phyloP scores from a whole-genome alignment of 805 yeast species.

The Spathaspora hagerdaliae region DNA sequence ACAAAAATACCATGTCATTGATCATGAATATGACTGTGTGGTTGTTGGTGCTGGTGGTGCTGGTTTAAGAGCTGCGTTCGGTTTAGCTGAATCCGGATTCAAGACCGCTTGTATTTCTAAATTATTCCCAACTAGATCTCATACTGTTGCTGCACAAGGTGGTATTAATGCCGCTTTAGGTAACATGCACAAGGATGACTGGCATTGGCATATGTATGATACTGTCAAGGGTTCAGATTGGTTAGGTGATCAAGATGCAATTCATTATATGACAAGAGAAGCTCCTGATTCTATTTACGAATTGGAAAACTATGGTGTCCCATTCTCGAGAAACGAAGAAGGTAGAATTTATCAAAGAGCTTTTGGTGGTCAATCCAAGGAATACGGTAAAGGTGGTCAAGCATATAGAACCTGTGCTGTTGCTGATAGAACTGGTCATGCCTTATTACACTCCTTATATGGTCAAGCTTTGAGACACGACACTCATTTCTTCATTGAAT shows the following conservation, averaged over 20 bases:
- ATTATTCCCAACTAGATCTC: constrained; percentile 97
- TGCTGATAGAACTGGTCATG: constrained; percentile 99
- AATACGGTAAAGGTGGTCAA: constrained; percentile 97
- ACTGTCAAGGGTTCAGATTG: constrained; percentile 99
- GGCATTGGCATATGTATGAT: constrained; percentile 99
- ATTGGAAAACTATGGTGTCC: constrained; percentile 97
- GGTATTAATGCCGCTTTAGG: constrained; percentile 99
- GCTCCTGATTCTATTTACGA: constrained; percentile 95
- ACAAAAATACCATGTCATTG: constrained; percentile 83
- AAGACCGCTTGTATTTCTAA: constrained; percentile 97
- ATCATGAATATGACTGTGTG: constrained; percentile 96
- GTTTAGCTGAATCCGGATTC: constrained; percentile 93
- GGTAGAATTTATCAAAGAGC: constrained; percentile 99
- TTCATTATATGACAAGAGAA: constrained; percentile 98
- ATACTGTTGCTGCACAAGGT: constrained; percentile 99
- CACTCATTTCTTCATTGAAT: constrained; percentile 97
- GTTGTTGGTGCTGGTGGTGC: constrained; percentile 99
- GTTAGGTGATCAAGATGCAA: constrained; percentile 99
- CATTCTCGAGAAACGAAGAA: constrained; percentile 94
- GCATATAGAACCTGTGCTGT: constrained; percentile 99
- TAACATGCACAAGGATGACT: constrained; percentile 96
- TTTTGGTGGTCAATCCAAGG: constrained; percentile 95
- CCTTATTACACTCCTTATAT: constrained; percentile 88
- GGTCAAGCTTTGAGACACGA: constrained; percentile 96
- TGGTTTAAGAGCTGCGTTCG: constrained; percentile 97